A percentile compares a stretch with the other conserved stretches of the same genome.
Evolutionary conservation across 2,329 filamentous ascomycete species (phyloP).

Genomic region (Nemania sp.): DNA sequence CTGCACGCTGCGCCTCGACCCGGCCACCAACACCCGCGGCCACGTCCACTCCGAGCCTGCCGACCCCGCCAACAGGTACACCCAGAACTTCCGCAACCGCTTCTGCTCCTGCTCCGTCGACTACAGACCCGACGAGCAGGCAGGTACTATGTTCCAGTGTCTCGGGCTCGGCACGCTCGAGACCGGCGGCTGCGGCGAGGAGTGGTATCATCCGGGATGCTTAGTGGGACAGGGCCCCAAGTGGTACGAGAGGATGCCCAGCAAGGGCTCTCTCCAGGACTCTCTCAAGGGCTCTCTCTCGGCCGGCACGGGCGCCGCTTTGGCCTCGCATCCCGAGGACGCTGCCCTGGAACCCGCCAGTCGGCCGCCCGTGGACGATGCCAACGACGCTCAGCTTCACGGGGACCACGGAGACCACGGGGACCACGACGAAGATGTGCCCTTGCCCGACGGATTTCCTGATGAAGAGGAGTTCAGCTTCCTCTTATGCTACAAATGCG

Average conservation of each 20-base stretch:
- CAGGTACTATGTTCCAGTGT: conserved; percentile 98
- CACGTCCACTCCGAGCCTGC: conserved; percentile 76
- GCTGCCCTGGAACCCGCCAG: conserved; percentile 34
- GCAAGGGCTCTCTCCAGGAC: conserved; percentile 36
- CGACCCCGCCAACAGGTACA: conserved; percentile 79
- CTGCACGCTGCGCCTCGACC: conserved; percentile 75
- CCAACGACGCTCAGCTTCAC: conserved; percentile 32
- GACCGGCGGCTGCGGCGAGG: conserved; percentile 89
- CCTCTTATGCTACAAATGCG: conserved; percentile 92
- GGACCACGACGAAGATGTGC: conserved; percentile 62
- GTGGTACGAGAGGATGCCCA: conserved; percentile 63
- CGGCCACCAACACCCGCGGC: conserved; percentile 74
- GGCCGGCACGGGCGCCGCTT: conserved; percentile 25
- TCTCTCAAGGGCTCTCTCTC: conserved; percentile 25
- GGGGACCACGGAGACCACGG: conserved; percentile 22
- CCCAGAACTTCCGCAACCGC: conserved; percentile 89
- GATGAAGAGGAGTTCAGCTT: conserved; percentile 86
- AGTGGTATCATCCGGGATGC: conserved; percentile 97
- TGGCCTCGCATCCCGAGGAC: conserved; percentile 57
- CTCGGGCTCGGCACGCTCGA: conserved; percentile 79
- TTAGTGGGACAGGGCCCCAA: conserved; percentile 77
- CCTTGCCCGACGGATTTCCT: conserved; percentile 84
- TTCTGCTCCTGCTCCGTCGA: conserved; percentile 90
- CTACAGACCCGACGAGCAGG: conserved; percentile 87
- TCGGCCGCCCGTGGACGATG: conserved; percentile 27